Evolutionary conservation across 768 basidiomycete species (phyloP).

Genomic region (Myochromella boudieri): DNA sequence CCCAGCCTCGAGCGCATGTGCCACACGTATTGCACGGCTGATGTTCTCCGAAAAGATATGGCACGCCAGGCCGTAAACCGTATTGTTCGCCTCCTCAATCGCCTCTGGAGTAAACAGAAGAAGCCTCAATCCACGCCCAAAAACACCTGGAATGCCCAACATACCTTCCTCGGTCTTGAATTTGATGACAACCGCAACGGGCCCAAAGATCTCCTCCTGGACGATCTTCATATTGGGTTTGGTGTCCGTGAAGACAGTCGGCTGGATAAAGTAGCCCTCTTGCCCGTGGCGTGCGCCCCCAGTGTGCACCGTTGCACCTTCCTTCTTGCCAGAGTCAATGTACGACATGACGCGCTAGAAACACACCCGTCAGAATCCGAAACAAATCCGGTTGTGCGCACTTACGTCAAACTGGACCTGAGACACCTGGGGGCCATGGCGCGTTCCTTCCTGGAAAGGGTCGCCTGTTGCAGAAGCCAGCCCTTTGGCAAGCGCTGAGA

Average conservation of each 20-base stretch:
- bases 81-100: constrained; percentile 22
- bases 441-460: constrained; percentile 55
- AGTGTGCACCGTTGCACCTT: constrained; percentile 60
- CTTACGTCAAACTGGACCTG: constrained; percentile 66
- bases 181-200: constrained; percentile 69
- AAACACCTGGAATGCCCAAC: background rate
- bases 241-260: constrained; percentile 69
- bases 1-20: constrained; percentile 24
- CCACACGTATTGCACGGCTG: constrained; percentile 21
- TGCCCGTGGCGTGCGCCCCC: constrained; percentile 61
- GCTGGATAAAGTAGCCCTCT: constrained; percentile 69
- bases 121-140: constrained; percentile 18
- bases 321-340: constrained; percentile 71
- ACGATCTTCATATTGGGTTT: constrained; percentile 68
- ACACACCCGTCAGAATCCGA: no score
- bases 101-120: constrained; percentile 16
- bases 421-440: constrained; percentile 76
- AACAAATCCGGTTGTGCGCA: no score
- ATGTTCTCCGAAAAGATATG: constrained; percentile 22
- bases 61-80: constrained; percentile 19
- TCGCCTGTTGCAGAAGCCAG: constrained; percentile 55
- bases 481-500: constrained; percentile 46
- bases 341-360: constrained; percentile 73
- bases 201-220: constrained; percentile 73
- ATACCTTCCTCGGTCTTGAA: constrained; percentile 57